These are phyloP conservation scores for Podospora pseudocomata DNA, from an alignment of 495 filamentous ascomycete genomes.

Conservation along the genomic window DNA sequence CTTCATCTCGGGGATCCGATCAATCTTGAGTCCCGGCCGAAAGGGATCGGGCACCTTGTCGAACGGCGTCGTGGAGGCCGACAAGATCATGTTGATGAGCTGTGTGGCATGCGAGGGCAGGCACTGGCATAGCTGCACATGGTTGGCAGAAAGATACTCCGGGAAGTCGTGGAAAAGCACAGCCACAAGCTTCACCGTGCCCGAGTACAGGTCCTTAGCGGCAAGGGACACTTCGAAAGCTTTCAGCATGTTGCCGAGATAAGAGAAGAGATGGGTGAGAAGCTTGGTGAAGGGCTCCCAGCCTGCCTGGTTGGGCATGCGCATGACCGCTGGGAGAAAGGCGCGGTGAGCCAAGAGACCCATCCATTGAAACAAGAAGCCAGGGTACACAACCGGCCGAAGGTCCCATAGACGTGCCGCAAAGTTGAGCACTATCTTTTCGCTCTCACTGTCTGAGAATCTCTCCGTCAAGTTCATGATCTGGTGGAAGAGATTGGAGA, in stretches of 20 bases:
- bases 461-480: constrained; percentile 34
- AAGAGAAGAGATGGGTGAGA: constrained; percentile 68
- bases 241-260: constrained; percentile 78
- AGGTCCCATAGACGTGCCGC: constrained; percentile 71
- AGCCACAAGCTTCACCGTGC: constrained; percentile 73
- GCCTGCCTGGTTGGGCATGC: constrained; percentile 62
- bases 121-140: constrained; percentile 77
- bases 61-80: constrained; percentile 72
- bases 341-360: constrained; percentile 75
- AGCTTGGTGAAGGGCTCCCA: constrained; percentile 74
- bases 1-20: constrained; percentile 72
- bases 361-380: constrained; percentile 83
- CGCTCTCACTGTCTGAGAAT: constrained; percentile 52
- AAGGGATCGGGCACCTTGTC: constrained; percentile 80
- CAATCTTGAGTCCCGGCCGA: constrained; percentile 71
- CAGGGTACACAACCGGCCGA: constrained; percentile 70
- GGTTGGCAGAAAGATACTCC: constrained; percentile 84
- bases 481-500: constrained; percentile 78
- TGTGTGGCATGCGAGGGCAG: constrained; percentile 85
- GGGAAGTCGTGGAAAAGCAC: constrained; percentile 92
- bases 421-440: constrained; percentile 67
- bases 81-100: constrained; percentile 82
- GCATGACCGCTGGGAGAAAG: constrained; percentile 78
- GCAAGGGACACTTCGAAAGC: constrained; percentile 62
- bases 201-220: constrained; percentile 80